Conservation (phyloP, 208 protist species). For the Naegleria fowleri region DNA sequence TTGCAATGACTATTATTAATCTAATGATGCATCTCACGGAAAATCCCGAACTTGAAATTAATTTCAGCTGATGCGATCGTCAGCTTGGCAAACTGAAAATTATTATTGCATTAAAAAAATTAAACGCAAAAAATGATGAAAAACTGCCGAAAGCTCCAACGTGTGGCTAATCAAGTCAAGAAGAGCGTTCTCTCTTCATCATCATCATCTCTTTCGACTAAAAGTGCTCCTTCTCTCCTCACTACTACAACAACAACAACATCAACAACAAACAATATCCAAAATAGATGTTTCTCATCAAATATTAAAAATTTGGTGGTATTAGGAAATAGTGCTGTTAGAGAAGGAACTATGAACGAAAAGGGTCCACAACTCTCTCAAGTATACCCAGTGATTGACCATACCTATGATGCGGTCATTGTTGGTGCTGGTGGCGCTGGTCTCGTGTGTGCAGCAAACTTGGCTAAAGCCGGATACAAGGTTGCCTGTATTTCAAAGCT, state of each 20-base stretch:
- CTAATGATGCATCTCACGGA: no score
- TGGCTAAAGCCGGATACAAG: constrained; percentile 93
- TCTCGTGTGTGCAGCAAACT: constrained; percentile 92
- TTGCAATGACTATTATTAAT: no score
- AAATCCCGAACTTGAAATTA: no score
- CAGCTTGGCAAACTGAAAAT: no score
- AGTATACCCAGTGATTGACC: constrained; percentile 92
- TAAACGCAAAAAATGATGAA: background rate
- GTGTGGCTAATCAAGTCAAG: background rate
- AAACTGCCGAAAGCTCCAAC: background rate
- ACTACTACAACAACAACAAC: background rate
- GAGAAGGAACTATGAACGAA: background rate
- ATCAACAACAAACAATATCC: background rate
- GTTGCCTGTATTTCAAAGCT: constrained; percentile 96
- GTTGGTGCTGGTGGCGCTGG: constrained; percentile 98
- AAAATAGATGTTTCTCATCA: constrained; percentile 1
- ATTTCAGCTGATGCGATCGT: no score
- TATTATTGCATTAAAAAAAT: background rate
- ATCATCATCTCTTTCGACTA: background rate
- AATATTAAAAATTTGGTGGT: background rate
- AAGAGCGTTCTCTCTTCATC: background rate
- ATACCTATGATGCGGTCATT: constrained; percentile 96
- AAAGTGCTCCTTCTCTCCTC: background rate
- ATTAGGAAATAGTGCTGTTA: background rate
- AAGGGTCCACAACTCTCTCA: constrained; percentile 30